phyloP scores from a whole-genome alignment of 2,329 filamentous ascomycete genomes.

The Penicillium glabrum region DNA sequence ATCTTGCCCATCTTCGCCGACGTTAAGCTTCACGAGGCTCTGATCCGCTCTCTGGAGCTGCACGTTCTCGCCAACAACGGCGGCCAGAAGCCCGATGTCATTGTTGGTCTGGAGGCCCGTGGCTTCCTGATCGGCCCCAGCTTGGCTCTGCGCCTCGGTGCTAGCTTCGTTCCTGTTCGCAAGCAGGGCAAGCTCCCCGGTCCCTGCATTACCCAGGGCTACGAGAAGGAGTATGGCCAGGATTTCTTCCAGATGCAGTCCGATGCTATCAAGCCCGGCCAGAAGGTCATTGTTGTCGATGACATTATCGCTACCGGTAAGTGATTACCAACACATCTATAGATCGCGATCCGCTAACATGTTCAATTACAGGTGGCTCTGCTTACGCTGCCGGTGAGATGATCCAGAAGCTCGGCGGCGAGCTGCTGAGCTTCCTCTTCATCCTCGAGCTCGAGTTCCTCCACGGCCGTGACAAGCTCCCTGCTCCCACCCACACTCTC shows the following conservation, averaged over 20 bases:
- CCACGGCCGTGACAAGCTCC: slow-evolving; percentile 86
- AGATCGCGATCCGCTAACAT: background rate
- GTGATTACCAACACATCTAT: slow-evolving; percentile 29
- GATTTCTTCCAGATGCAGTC: slow-evolving; percentile 96
- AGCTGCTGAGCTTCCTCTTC: slow-evolving; percentile 88
- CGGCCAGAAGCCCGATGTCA: slow-evolving; percentile 72
- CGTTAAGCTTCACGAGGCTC: slow-evolving; percentile 68
- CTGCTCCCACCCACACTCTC: slow-evolving; percentile 78
- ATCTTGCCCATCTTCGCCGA: slow-evolving; percentile 95
- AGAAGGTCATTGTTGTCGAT: slow-evolving; percentile 90
- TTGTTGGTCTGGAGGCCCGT: slow-evolving; percentile 89
- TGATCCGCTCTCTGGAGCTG: slow-evolving; percentile 82
- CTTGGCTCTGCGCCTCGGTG: slow-evolving; percentile 77
- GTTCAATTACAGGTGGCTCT: slow-evolving; percentile 71
- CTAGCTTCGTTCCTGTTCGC: slow-evolving; percentile 86
- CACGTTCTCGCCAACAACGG: slow-evolving; percentile 68
- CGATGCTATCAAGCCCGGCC: slow-evolving; percentile 77
- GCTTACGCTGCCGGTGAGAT: slow-evolving; percentile 84
- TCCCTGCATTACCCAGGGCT: slow-evolving; percentile 78
- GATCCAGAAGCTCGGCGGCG: slow-evolving; percentile 79
- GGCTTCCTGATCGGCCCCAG: slow-evolving; percentile 94
- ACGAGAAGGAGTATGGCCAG: slow-evolving; percentile 92
- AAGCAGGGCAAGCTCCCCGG: slow-evolving; percentile 97
- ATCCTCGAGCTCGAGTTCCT: slow-evolving; percentile 94
- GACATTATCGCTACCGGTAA: slow-evolving; percentile 98